Conservation (phyloP, 768 basidiomycete genomes). For the Pulveroboletus sp. region DNA sequence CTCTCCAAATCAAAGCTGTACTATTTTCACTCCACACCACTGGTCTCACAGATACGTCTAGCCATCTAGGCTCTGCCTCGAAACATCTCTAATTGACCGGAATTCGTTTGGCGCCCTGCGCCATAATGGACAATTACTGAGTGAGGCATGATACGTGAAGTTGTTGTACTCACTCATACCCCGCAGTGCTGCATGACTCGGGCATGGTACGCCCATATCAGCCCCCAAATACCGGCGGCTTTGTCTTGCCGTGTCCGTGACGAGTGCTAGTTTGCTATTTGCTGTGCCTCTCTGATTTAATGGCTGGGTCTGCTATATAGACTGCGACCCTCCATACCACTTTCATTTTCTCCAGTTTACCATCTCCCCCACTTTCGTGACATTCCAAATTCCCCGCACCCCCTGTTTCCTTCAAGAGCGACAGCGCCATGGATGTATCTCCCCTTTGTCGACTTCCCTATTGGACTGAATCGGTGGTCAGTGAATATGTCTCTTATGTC, state of each 20-base stretch:
- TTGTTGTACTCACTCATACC: background rate
- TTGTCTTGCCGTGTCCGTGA: slow-evolving; percentile 2
- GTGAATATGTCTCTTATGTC: background rate
- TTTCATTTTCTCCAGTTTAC: slow-evolving; percentile 1
- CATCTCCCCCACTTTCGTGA: background rate
- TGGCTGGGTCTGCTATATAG: slow-evolving; percentile 18
- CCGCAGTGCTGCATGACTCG: background rate
- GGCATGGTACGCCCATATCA: background rate
- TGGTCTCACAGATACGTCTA: slow-evolving; percentile 1
- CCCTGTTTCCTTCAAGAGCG: background rate
- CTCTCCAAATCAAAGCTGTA: slow-evolving; percentile 1
- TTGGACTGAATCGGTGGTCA: slow-evolving; percentile 10
- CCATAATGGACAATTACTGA: background rate
- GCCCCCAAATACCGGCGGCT: background rate
- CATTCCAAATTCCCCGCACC: background rate
- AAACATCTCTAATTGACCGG: background rate
- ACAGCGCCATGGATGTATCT: slow-evolving; percentile 7
- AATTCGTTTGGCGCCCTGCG: too few relatives aligned
- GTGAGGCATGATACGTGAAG: background rate
- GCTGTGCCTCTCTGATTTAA: slow-evolving; percentile 21
- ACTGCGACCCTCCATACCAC: background rate
- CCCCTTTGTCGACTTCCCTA: background rate
- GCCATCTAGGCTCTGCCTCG: slow-evolving; percentile 1
- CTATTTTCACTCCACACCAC: slow-evolving; percentile 12
- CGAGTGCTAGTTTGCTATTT: background rate